These are phyloP conservation scores for Fusarium sp. DNA, from an alignment of 2,329 filamentous ascomycete species.

Conservation along the genomic window DNA sequence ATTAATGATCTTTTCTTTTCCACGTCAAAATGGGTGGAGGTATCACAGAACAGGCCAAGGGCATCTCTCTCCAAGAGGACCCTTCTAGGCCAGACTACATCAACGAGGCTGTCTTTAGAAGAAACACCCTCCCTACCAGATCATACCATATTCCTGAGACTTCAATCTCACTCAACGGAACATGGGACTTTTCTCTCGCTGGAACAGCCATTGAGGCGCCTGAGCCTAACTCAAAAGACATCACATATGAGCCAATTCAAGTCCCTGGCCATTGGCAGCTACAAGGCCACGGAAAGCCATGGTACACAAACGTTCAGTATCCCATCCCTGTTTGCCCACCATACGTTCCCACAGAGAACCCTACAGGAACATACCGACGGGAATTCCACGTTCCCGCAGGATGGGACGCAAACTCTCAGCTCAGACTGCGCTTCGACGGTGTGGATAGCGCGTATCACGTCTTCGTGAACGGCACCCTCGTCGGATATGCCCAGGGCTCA, in stretches of 20 bases:
- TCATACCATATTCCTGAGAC: slow-evolving; percentile 66
- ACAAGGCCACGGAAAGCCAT: slow-evolving; percentile 74
- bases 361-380: slow-evolving; percentile 72
- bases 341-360: slow-evolving; percentile 71
- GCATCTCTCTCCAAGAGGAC: slow-evolving; percentile 53
- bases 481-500: slow-evolving; percentile 77
- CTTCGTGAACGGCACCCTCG: slow-evolving; percentile 72
- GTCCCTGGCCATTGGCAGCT: slow-evolving; percentile 79
- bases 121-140: slow-evolving; percentile 65
- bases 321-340: slow-evolving; percentile 76
- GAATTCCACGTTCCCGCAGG: slow-evolving; percentile 64
- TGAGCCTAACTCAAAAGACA: slow-evolving; percentile 58
- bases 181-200: slow-evolving; percentile 68
- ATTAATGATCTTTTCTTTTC: neutral
- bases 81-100: slow-evolving; percentile 59
- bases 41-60: slow-evolving; percentile 31
- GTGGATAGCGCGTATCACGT: slow-evolving; percentile 79
- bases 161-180: slow-evolving; percentile 64
- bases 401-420: slow-evolving; percentile 63
- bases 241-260: slow-evolving; percentile 61
- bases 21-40: slow-evolving; percentile 38
- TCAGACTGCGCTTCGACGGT: slow-evolving; percentile 76
- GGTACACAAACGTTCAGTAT: slow-evolving; percentile 76
- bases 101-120: slow-evolving; percentile 64
- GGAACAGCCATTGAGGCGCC: slow-evolving; percentile 61